Conservation (phyloP, 169 alveolate genomes). For the Plasmodium knowlesi region DNA sequence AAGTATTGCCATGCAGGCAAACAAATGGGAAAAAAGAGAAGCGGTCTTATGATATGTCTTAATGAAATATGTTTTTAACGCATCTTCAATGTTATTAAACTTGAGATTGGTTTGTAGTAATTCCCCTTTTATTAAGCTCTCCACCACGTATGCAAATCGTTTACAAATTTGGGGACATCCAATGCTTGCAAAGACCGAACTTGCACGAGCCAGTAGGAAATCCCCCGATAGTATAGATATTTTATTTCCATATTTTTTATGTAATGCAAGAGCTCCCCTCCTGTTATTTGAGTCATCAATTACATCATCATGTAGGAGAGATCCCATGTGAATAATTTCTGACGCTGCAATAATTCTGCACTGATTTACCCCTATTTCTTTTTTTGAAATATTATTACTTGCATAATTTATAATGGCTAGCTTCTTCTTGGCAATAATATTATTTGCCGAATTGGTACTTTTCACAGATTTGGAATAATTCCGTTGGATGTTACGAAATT, state of each 20-base stretch:
- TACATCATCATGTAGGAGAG: conserved; percentile 89
- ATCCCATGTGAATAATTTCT: conserved; percentile 87
- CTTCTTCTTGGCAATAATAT: not conserved
- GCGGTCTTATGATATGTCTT: conserved; percentile 84
- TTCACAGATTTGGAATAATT: conserved; percentile 3
- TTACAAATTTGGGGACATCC: conserved; percentile 73
- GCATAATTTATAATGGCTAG: not conserved
- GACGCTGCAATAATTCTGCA: conserved; percentile 76
- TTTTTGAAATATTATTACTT: conserved; percentile 24
- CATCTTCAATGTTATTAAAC: conserved; percentile 75
- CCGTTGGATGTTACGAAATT: conserved; percentile 28
- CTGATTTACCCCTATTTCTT: conserved; percentile 36
- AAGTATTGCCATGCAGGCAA: conserved; percentile 66
- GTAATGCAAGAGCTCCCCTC: conserved; percentile 81
- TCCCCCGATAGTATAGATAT: conserved; percentile 86
- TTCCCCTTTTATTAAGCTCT: conserved; percentile 81
- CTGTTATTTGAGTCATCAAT: conserved; percentile 84
- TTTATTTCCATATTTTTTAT: conserved; percentile 83
- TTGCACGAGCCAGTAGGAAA: conserved; percentile 77
- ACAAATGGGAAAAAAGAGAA: conserved; percentile 75
- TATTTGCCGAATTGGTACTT: not conserved
- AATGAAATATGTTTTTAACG: conserved; percentile 76
- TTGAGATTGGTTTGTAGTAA: conserved; percentile 48
- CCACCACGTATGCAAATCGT: conserved; percentile 80
- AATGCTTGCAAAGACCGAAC: conserved; percentile 75